Evolutionary conservation across 345 rosid genomes (phyloP).

Genomic region (Brassica carinata): DNA sequence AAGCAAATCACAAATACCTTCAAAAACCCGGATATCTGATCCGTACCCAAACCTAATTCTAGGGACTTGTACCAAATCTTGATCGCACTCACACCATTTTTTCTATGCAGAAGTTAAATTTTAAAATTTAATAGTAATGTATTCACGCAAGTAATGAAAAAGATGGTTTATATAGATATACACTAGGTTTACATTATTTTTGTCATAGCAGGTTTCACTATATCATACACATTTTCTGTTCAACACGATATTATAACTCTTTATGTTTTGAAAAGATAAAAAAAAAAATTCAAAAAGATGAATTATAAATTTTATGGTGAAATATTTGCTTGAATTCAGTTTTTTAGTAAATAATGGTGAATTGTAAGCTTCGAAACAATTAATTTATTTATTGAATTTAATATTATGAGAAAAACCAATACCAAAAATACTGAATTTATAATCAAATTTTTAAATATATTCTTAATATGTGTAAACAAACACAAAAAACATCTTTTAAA

Average conservation of each 20-base stretch:
- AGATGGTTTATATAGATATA: not conserved
- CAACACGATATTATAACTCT: conserved; percentile 45
- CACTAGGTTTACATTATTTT: not conserved
- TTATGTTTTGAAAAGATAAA: not conserved
- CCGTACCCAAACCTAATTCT: no score
- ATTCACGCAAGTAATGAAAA: not conserved
- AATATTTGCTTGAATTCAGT: no score
- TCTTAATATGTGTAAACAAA: not conserved
- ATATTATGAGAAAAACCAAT: not conserved
- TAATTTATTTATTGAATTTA: not conserved
- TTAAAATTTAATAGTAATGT: not conserved
- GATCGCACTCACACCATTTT: conserved; percentile 5
- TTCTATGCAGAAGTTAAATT: not conserved
- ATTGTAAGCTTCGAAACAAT: not conserved
- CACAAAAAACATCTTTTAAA: no score
- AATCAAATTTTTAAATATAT: not conserved
- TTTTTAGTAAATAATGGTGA: not conserved
- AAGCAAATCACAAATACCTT: no score
- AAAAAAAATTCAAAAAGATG: no score
- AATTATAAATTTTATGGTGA: not conserved
- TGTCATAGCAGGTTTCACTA: not conserved
- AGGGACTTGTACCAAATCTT: conserved; percentile 25
- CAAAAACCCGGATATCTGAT: no score
- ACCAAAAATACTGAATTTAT: not conserved
- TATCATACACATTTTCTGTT: not conserved